Evolutionary conservation across 495 filamentous ascomycete genomes (phyloP).

Genomic region (Chaetomium fimeti): DNA sequence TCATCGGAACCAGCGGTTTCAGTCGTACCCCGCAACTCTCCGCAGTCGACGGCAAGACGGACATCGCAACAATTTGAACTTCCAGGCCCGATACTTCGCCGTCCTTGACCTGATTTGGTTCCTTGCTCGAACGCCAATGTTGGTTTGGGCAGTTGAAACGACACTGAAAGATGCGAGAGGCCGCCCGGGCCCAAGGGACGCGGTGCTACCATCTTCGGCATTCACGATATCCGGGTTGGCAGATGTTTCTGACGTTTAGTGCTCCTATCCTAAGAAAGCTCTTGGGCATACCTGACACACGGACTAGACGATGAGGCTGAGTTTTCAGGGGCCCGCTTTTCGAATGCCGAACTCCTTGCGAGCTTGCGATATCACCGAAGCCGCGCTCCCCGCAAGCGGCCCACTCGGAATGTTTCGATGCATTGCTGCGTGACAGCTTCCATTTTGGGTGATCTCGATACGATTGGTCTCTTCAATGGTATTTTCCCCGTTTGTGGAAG

Average conservation of each 20-base stretch:
- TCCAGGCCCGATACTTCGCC: slow-evolving; percentile 4
- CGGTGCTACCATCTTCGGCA: not conserved
- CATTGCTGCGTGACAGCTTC: not conserved
- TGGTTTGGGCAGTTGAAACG: not conserved
- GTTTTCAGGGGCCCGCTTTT: not conserved
- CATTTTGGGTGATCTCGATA: not conserved
- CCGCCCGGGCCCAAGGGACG: not conserved
- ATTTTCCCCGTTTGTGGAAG: not conserved
- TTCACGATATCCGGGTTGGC: not conserved
- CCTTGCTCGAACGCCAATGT: not conserved
- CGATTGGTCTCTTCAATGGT: not conserved
- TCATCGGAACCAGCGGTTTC: not conserved
- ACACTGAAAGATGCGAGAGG: not conserved
- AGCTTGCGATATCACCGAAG: not conserved
- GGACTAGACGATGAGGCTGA: not conserved
- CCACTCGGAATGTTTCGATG: not conserved
- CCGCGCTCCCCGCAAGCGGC: not conserved
- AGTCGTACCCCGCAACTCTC: not conserved
- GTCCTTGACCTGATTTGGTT: not conserved
- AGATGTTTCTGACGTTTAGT: not conserved
- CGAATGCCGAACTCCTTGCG: not conserved
- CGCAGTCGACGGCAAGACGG: not conserved
- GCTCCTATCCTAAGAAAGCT: not conserved
- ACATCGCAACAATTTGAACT: slow-evolving; percentile 3
- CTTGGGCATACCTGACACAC: not conserved